Evolutionary conservation across 2,329 filamentous ascomycete genomes (phyloP).

Genomic region (Didymella sp.): DNA sequence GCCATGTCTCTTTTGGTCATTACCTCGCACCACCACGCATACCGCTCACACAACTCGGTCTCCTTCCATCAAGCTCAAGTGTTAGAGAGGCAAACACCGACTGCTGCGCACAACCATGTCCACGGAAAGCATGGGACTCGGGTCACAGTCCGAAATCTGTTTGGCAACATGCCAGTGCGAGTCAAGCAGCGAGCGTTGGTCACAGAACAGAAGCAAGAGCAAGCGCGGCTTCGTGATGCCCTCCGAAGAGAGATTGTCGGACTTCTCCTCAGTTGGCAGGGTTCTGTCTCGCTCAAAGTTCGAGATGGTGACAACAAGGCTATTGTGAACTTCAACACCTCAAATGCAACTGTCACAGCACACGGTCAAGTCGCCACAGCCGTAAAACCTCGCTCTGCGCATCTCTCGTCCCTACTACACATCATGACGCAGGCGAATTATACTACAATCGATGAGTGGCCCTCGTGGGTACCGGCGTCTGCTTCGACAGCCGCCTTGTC

Average conservation of each 20-base stretch:
- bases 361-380: neutral
- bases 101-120: slow-evolving; percentile 63
- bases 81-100: slow-evolving; percentile 69
- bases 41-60: slow-evolving; percentile 69
- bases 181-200: slow-evolving; percentile 75
- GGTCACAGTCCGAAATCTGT: slow-evolving; percentile 78
- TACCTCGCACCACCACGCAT: slow-evolving; percentile 70
- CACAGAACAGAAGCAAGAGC: slow-evolving; percentile 59
- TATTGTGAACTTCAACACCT: slow-evolving; percentile 44
- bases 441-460: slow-evolving; percentile 59
- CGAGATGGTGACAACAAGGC: slow-evolving; percentile 58
- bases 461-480: slow-evolving; percentile 73
- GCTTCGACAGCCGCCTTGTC: slow-evolving; percentile 68
- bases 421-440: slow-evolving; percentile 72
- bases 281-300: slow-evolving; percentile 63
- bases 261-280: slow-evolving; percentile 74
- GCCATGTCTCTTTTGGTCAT: slow-evolving; percentile 79
- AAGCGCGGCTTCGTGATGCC: slow-evolving; percentile 69
- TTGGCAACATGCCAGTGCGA: slow-evolving; percentile 88
- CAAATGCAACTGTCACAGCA: neutral
- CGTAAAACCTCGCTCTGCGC: slow-evolving; percentile 23
- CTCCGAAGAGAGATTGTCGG: slow-evolving; percentile 67
- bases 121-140: slow-evolving; percentile 73
- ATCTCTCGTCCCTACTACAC: slow-evolving; percentile 33
- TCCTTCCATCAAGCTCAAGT: slow-evolving; percentile 73